phyloP scores from a whole-genome alignment of 2,329 filamentous ascomycete genomes.

The Paraphaeosphaeria sporulosa region DNA sequence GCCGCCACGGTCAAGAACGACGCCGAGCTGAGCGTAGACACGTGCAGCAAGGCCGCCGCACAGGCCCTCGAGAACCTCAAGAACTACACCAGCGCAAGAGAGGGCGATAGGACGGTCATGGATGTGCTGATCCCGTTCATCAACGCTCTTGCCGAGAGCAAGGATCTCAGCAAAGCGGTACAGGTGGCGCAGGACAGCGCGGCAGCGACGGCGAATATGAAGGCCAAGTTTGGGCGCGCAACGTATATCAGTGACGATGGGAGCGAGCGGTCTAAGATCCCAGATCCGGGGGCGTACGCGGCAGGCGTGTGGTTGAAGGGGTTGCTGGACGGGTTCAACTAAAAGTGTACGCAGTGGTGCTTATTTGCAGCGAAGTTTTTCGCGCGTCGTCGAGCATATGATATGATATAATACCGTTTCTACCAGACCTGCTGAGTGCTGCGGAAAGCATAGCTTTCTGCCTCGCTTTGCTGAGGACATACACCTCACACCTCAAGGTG shows the following conservation, averaged over 20 bases:
- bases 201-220: slow-evolving; percentile 86
- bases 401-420: too few species aligned
- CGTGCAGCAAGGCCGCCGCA: slow-evolving; percentile 51
- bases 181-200: slow-evolving; percentile 77
- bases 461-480: too few species aligned
- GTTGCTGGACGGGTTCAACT: slow-evolving; percentile 28
- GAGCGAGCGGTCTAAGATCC: slow-evolving; percentile 60
- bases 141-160: slow-evolving; percentile 68
- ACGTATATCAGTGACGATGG: slow-evolving; percentile 79
- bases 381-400: too few species aligned
- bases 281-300: slow-evolving; percentile 77
- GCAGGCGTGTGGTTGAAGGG: slow-evolving; percentile 84
- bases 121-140: slow-evolving; percentile 92
- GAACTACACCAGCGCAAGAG: slow-evolving; percentile 83
- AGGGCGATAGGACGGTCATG: slow-evolving; percentile 88
- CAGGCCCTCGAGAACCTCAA: slow-evolving; percentile 55
- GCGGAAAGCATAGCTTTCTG: too few species aligned
- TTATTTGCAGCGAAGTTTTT: too few species aligned
- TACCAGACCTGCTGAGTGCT: too few species aligned
- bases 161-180: slow-evolving; percentile 74
- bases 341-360: too few species aligned
- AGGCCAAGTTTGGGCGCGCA: slow-evolving; percentile 81
- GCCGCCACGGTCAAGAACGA: slow-evolving; percentile 33
- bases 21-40: slow-evolving; percentile 46
- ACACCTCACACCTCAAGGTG: too few species aligned